Base-by-base conservation (phyloP, 1,284 basidiomycete species). In the Trichosporon ovoides region DNA sequence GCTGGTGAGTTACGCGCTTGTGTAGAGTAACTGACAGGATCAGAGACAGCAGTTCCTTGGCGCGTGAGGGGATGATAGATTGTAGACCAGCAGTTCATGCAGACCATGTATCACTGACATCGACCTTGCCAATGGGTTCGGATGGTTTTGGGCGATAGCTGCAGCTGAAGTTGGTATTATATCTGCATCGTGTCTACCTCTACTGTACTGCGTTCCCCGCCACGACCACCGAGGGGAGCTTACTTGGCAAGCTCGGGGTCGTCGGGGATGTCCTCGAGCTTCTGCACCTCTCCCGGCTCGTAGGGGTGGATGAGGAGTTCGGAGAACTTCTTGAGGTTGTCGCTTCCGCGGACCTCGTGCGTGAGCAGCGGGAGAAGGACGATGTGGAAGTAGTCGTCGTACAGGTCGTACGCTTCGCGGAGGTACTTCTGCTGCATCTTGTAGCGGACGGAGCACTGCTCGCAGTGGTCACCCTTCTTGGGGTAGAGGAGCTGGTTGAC, bases 401-500 rank as follows among this genome's bases (percentile, higher is more conserved):
- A 96, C 57, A 96, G 85, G 73, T 96, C 92, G 76, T 95, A 89
- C 24, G 93, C 92, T 79, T 96, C 93, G 56, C 81, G 83, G 31
- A 97, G 84, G 75, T 97, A 97, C 77, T 96, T 97, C 78, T 94
- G 91, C 79, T 97, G 95, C 93, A 98, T 98, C 79, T 88, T 89
- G 79, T 93, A 87, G 62, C 95, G 85, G 20, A 97, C 93, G 40
- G 82, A 82, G 78, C 95, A 98, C 77, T 98, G 95, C 68, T 96
- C 91, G 78, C 95, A 98, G 71, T 89, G 89, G 38, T 92, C 89
- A 55, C 82, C 84, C 73, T 86, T 82, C 80, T 90, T 93, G 19
- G 95, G 95, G 82, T 91, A 98, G 40, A 98, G 81, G 11, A 98
- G 81, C 78, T 98, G 95, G 76, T 98, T 98, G 66, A 98, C 92